A percentile compares a stretch with the other conserved stretches of the same genome.
Conservation (phyloP, 306 rosid species). For the Malus domestica region DNA sequence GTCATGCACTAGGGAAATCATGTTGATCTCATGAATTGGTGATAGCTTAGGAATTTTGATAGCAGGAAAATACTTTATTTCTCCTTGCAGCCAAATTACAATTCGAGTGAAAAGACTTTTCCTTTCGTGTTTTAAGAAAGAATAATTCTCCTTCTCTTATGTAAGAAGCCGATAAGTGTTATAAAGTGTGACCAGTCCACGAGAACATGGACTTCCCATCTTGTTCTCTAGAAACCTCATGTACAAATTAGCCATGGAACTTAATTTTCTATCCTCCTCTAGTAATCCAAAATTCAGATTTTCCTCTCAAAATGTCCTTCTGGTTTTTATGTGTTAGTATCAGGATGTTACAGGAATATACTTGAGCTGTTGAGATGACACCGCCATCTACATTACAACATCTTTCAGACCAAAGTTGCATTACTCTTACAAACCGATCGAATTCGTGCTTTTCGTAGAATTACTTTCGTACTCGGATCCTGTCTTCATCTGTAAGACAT, state of each 20-base stretch:
- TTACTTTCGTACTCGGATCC: background rate
- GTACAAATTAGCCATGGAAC: background rate
- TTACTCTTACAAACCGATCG: background rate
- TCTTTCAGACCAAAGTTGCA: background rate
- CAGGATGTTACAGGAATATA: background rate
- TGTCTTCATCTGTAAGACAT: conserved; percentile 14
- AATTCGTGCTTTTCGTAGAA: background rate
- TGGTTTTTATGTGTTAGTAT: background rate
- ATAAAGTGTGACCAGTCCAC: background rate
- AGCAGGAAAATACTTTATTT: background rate
- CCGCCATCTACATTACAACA: background rate
- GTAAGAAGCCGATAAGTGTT: no score
- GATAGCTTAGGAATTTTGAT: background rate
- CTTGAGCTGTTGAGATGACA: background rate
- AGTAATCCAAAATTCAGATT: background rate
- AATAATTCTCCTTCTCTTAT: no score
- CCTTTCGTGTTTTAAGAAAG: no score
- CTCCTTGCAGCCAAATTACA: background rate
- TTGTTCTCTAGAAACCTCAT: background rate
- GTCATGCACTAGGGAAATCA: background rate
- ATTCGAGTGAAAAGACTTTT: no score
- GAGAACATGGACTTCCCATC: background rate
- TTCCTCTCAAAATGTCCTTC: background rate
- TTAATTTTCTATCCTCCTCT: background rate
- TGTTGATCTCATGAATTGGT: background rate